Evolutionary conservation across 148 eudicot genomes (phyloP).

Genomic region (Rhododendron ovatum): DNA sequence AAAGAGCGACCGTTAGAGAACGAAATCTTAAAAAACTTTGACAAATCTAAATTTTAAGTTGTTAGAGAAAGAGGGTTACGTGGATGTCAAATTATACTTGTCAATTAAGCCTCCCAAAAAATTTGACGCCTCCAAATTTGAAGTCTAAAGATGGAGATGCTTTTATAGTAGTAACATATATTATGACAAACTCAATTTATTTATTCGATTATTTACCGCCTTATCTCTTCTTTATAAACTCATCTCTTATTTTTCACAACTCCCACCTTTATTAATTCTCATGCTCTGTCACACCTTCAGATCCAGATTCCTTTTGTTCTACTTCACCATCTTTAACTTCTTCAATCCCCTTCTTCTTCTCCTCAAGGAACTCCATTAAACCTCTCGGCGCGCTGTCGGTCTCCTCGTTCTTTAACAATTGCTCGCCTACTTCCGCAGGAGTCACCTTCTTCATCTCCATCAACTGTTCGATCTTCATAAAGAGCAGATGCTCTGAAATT

Average conservation of each 20-base stretch:
- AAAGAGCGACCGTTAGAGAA: no score
- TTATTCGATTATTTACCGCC: no score
- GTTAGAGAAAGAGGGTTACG: no score
- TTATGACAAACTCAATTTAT: no score
- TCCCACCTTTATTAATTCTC: neutral
- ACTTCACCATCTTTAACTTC: neutral
- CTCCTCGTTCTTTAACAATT: slow-evolving; percentile 34
- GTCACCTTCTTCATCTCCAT: slow-evolving; percentile 25
- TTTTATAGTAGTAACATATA: no score
- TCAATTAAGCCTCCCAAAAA: no score
- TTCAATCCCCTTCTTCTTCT: slow-evolving; percentile 14
- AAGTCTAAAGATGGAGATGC: no score
- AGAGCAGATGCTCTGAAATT: slow-evolving; percentile 31
- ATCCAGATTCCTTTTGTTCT: neutral
- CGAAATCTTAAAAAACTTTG: no score
- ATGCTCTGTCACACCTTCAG: neutral
- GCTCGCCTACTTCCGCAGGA: slow-evolving; percentile 46
- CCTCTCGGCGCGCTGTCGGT: slow-evolving; percentile 27
- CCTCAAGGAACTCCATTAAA: slow-evolving; percentile 25
- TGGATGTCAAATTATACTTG: no score
- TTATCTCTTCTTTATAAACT: no score
- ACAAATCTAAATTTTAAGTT: no score
- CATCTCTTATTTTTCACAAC: neutral
- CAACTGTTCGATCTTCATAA: slow-evolving; percentile 21
- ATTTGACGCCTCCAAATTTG: no score